These are phyloP conservation scores for Ustilago shanxiensis DNA, from an alignment of 1,284 basidiomycete species.

Conservation along the genomic window DNA sequence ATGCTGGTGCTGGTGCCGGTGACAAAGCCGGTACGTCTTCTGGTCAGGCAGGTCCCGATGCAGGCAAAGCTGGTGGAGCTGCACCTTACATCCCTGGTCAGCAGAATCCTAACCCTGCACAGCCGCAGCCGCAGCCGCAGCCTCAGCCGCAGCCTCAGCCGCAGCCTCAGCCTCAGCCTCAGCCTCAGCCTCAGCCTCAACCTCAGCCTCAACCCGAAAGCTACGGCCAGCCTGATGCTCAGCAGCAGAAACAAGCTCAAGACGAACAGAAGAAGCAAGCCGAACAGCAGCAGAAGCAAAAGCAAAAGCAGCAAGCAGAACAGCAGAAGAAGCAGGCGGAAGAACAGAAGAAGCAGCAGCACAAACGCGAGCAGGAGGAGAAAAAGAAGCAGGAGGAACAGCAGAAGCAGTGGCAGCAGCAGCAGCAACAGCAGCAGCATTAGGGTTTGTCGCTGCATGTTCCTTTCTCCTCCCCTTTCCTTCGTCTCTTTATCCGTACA, in stretches of 20 bases:
- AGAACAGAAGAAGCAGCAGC: slow-evolving; percentile 3
- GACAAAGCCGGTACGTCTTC: too few relatives aligned
- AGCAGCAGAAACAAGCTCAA: not conserved
- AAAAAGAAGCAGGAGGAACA: slow-evolving; percentile 8
- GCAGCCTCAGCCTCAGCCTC: not conserved
- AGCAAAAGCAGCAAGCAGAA: slow-evolving; percentile 80
- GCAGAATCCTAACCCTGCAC: not conserved
- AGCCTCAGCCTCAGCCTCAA: not conserved
- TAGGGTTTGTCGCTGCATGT: not conserved
- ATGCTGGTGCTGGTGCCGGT: not conserved
- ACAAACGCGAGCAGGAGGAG: slow-evolving; percentile 7
- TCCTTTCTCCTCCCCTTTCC: not conserved
- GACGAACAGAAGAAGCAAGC: not conserved
- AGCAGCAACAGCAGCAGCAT: not conserved
- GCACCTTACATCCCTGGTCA: slow-evolving; percentile 2
- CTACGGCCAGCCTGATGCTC: not conserved
- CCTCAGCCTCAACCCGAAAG: not conserved
- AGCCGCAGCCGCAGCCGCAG: not conserved
- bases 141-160: not conserved
- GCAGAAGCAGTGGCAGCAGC: not conserved
- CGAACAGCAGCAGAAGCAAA: slow-evolving; percentile 74
- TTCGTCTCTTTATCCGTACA: not conserved
- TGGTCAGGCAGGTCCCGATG: not conserved
- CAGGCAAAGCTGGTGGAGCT: not conserved
- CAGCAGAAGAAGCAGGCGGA: slow-evolving; percentile 63